Conservation (phyloP, 78 protist species). For the Protostelium mycophagum region DNA sequence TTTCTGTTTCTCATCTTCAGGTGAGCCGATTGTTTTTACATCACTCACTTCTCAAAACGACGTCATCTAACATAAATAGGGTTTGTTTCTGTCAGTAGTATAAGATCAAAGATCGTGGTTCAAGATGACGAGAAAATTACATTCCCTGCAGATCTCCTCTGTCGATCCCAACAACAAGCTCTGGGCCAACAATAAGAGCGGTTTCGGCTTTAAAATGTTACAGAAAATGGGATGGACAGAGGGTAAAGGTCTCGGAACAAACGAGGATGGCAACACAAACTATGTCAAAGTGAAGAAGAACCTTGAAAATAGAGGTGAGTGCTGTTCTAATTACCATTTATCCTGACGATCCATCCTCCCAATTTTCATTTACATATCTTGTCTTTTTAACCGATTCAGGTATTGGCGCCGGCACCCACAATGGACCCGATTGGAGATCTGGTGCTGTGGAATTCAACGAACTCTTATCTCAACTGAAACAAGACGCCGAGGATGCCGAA, state of each 20-base stretch:
- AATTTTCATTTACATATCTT: neutral
- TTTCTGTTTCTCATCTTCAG: no score
- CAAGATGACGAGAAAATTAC: neutral
- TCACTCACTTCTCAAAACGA: no score
- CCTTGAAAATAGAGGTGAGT: constrained; percentile 2
- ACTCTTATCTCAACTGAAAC: neutral
- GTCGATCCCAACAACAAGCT: neutral
- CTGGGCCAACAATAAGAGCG: neutral
- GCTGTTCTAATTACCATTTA: neutral
- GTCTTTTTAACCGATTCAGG: neutral
- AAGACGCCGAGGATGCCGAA: neutral
- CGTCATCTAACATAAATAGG: no score
- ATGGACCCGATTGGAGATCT: neutral
- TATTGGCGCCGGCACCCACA: neutral
- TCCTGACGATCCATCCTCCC: neutral
- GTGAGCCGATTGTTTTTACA: no score
- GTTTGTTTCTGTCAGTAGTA: no score
- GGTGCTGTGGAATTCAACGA: neutral
- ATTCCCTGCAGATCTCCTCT: neutral
- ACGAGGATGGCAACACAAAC: constrained; percentile 9
- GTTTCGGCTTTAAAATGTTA: constrained; percentile 2
- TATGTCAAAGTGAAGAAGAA: constrained; percentile 16
- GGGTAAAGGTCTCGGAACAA: constrained; percentile 27
- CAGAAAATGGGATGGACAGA: constrained; percentile 27
- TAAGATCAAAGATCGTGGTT: no score